Evolutionary conservation across 257 asterid genomes (phyloP).

Genomic region (Ilex aquifolium): DNA sequence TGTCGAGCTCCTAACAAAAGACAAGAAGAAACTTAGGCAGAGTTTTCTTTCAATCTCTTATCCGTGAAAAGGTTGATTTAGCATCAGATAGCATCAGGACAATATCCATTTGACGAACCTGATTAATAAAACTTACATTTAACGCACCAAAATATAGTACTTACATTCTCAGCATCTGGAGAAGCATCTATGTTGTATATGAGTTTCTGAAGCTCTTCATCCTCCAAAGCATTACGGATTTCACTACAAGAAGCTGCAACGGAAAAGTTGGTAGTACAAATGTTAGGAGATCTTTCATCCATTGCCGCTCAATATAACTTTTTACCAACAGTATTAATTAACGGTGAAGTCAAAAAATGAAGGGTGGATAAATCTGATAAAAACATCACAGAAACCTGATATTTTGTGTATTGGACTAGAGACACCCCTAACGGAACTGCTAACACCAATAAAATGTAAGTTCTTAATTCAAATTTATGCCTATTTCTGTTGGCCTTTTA

Average conservation of each 20-base stretch:
- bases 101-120: no score
- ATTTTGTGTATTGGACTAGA: no score
- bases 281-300: not conserved
- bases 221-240: constrained; percentile 47
- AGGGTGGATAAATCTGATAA: not conserved
- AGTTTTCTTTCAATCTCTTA: not conserved
- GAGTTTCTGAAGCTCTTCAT: constrained; percentile 52
- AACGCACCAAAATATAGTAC: constrained; percentile 1
- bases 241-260: constrained; percentile 58
- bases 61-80: no score
- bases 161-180: constrained; percentile 48
- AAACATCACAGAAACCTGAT: no score
- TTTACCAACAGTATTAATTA: no score
- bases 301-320: not conserved
- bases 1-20: constrained; percentile 40
- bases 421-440: not conserved
- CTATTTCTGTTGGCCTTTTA: no score
- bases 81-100: not conserved
- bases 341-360: no score
- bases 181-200: constrained; percentile 43
- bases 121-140: not conserved
- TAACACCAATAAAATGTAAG: not conserved
- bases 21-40: not conserved
- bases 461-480: no score
- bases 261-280: constrained; percentile 3